Percentiles rank a stretch among this genome's conserved stretches.
These are phyloP conservation scores for Pezicula radicicola DNA, from an alignment of 2,329 filamentous ascomycete species.

Conservation along the genomic window DNA sequence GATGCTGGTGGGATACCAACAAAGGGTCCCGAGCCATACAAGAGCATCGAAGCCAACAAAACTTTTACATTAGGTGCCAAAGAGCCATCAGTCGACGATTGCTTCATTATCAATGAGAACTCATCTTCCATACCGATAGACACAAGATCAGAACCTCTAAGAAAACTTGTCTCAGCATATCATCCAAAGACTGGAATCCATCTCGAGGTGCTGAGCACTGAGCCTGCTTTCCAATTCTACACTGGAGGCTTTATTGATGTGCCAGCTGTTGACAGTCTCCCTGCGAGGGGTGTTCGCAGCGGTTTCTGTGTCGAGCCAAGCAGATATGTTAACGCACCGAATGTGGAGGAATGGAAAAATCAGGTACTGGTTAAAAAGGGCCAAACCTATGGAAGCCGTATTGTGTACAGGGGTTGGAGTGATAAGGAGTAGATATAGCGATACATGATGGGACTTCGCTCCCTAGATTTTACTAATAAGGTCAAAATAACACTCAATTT, in stretches of 20 bases:
- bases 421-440: slow-evolving; percentile 37
- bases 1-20: slow-evolving; percentile 73
- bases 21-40: slow-evolving; percentile 57
- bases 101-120: slow-evolving; percentile 64
- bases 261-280: slow-evolving; percentile 58
- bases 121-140: slow-evolving; percentile 42
- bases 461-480: too few species aligned
- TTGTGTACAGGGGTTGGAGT: slow-evolving; percentile 84
- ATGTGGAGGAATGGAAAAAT: slow-evolving; percentile 73
- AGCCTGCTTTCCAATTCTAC: slow-evolving; percentile 97
- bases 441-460: too few species aligned
- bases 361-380: slow-evolving; percentile 84
- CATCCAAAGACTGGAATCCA: slow-evolving; percentile 75
- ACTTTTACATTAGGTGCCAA: slow-evolving; percentile 67
- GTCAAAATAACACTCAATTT: too few species aligned
- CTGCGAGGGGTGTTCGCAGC: slow-evolving; percentile 63
- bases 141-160: slow-evolving; percentile 54
- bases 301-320: slow-evolving; percentile 93
- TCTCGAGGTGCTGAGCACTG: slow-evolving; percentile 84
- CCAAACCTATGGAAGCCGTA: slow-evolving; percentile 74
- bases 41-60: slow-evolving; percentile 60
- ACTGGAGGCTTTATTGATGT: slow-evolving; percentile 84
- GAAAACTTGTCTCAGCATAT: slow-evolving; percentile 66
- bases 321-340: slow-evolving; percentile 85
- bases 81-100: slow-evolving; percentile 79